Evolutionary conservation across 2,329 filamentous ascomycete genomes (phyloP).

Genomic region (Fusarium begoniae): DNA sequence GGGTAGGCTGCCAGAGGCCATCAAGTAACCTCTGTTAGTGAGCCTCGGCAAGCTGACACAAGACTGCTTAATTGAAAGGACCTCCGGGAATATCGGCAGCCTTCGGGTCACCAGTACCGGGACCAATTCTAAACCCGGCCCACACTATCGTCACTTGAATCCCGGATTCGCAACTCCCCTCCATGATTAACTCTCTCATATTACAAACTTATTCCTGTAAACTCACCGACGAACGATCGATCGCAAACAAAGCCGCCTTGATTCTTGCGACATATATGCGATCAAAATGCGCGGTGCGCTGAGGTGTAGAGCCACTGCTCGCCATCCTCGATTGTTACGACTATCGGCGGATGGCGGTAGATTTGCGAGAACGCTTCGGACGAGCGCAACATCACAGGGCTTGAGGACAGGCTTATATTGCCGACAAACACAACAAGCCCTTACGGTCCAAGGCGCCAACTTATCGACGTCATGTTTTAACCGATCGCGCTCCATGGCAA

Average conservation of each 20-base stretch:
- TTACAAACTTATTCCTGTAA: not conserved
- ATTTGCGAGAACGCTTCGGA: conserved; percentile 36
- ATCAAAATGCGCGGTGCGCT: conserved; percentile 32
- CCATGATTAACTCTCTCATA: conserved; percentile 24
- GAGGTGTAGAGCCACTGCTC: conserved; percentile 30
- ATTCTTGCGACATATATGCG: conserved; percentile 4
- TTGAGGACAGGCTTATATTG: conserved; percentile 3
- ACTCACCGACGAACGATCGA: conserved; percentile 14
- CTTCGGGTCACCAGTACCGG: conserved; percentile 32
- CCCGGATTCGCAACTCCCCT: conserved; percentile 39
- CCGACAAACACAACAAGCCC: conserved; percentile 4
- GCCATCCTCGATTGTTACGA: conserved; percentile 21
- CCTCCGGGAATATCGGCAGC: conserved; percentile 31
- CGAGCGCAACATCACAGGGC: conserved; percentile 26
- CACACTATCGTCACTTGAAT: conserved; percentile 40
- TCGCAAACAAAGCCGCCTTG: not conserved
- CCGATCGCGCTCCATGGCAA: conserved; percentile 42
- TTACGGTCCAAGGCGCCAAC: not conserved
- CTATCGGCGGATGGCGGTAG: conserved; percentile 21
- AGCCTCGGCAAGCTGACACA: conserved; percentile 10
- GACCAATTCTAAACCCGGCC: conserved; percentile 42
- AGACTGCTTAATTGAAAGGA: conserved; percentile 37
- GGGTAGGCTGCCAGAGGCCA: conserved; percentile 19
- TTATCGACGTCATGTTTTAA: conserved; percentile 13
- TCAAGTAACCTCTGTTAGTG: conserved; percentile 30